A percentile compares a stretch with the other conserved stretches of the same genome.
Evolutionary conservation across 2,329 filamentous ascomycete genomes (phyloP).

Genomic region (Lasiodiplodia sp.): DNA sequence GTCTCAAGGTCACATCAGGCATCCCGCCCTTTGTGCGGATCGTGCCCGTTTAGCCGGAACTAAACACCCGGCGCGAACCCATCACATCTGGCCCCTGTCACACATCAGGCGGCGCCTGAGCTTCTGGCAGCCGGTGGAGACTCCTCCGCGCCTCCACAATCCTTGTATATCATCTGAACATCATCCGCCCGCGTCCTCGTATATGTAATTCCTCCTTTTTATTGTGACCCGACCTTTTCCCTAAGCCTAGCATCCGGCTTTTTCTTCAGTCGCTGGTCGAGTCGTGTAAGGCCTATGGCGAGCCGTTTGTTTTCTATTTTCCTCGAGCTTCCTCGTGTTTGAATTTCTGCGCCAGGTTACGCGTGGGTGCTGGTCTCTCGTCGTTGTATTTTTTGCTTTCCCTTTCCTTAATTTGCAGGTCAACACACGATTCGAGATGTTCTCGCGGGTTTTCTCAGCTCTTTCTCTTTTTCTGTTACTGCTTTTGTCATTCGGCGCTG

Average conservation of each 20-base stretch:
- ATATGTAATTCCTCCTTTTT: background rate
- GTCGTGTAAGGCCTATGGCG: slow-evolving; percentile 1
- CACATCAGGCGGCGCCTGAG: slow-evolving; percentile 1
- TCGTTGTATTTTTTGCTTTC: background rate
- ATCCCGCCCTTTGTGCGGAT: background rate
- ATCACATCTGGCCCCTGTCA: slow-evolving; percentile 1
- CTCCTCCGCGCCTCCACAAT: slow-evolving; percentile 21
- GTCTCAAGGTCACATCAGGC: background rate
- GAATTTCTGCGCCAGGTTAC: slow-evolving; percentile 5
- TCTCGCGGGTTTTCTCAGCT: background rate
- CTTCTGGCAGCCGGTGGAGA: background rate
- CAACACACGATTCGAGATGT: background rate
- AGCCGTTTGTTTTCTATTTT: background rate
- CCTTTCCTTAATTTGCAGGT: background rate
- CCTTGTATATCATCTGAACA: slow-evolving; percentile 24
- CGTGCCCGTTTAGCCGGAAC: background rate
- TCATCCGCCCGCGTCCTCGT: slow-evolving; percentile 18
- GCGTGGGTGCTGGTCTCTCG: background rate
- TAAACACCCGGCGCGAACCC: background rate
- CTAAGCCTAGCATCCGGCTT: too few relatives aligned
- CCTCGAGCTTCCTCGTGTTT: background rate
- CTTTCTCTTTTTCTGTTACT: slow-evolving; percentile 1
- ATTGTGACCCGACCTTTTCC: background rate
- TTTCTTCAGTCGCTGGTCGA: background rate
- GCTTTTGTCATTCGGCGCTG: background rate